These are phyloP conservation scores for Paralagenidium karlingii DNA, from an alignment of 352 stramenopile genomes.

Conservation along the genomic window DNA sequence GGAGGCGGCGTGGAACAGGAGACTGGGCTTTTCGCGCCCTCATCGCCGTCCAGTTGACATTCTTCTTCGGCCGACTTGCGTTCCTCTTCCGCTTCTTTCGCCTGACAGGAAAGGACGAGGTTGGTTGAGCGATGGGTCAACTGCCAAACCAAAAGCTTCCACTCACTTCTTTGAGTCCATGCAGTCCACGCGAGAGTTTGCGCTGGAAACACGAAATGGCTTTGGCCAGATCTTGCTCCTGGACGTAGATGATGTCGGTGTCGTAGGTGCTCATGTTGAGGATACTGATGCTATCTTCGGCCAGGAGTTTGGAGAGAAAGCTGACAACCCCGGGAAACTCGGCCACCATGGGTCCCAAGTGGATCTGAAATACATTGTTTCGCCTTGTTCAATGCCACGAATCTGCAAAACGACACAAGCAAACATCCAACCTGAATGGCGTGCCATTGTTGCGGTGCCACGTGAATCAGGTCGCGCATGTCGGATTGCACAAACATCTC, in stretches of 20 bases:
- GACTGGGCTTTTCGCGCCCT: too few species aligned
- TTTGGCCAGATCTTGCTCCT: constrained; percentile 44
- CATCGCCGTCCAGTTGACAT: neutral
- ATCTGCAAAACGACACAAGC: too few species aligned
- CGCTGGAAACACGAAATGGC: constrained; percentile 61
- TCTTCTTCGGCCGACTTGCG: constrained; percentile 8
- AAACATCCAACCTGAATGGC: constrained; percentile 45
- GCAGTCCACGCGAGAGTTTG: constrained; percentile 64
- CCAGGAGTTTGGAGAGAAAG: constrained; percentile 74
- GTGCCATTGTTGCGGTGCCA: constrained; percentile 63
- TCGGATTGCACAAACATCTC: constrained; percentile 72
- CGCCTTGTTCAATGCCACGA: too few species aligned
- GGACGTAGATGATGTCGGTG: constrained; percentile 79
- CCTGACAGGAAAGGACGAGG: constrained; percentile 7
- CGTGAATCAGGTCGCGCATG: constrained; percentile 46
- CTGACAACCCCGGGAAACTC: constrained; percentile 74
- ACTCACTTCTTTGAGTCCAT: constrained; percentile 65
- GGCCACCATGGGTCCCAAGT: constrained; percentile 73
- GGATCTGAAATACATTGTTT: constrained; percentile 52
- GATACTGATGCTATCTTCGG: constrained; percentile 78
- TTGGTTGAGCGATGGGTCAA: neutral
- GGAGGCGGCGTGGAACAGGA: too few species aligned
- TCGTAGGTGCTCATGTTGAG: constrained; percentile 87
- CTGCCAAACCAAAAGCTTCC: neutral
- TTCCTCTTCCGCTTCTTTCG: constrained; percentile 36